Conservation (phyloP, 768 basidiomycete species). For the Russula emetica region DNA sequence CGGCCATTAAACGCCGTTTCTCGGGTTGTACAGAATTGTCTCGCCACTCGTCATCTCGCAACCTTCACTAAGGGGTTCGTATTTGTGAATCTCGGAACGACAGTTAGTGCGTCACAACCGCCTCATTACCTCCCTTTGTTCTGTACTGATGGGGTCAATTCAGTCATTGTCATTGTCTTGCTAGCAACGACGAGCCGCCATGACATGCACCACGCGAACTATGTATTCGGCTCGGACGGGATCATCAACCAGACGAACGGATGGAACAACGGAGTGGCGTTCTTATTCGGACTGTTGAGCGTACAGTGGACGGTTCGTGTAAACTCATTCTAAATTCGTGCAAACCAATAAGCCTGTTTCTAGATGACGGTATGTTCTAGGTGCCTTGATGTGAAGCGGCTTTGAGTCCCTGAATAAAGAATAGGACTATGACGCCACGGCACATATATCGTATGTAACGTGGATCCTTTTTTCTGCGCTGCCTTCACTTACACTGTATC, state of each 20-base stretch:
- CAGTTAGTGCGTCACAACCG: slow-evolving; percentile 46
- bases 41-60: slow-evolving; percentile 73
- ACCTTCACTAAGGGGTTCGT: slow-evolving; percentile 72
- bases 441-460: slow-evolving; percentile 69
- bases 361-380: slow-evolving; percentile 53
- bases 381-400: neutral
- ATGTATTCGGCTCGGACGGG: slow-evolving; percentile 76
- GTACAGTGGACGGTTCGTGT: slow-evolving; percentile 83
- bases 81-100: slow-evolving; percentile 82
- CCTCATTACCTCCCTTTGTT: neutral
- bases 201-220: slow-evolving; percentile 76
- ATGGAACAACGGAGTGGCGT: slow-evolving; percentile 73
- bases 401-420: slow-evolving; percentile 15
- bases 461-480: neutral
- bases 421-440: slow-evolving; percentile 76
- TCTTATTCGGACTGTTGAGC: slow-evolving; percentile 77
- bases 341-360: slow-evolving; percentile 15
- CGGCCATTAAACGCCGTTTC: neutral
- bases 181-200: slow-evolving; percentile 66
- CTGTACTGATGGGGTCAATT: neutral
- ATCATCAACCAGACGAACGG: slow-evolving; percentile 77
- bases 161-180: slow-evolving; percentile 81
- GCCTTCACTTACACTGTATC: neutral
- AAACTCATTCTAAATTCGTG: neutral
- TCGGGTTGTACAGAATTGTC: slow-evolving; percentile 46